Base-by-base conservation (phyloP, 2,329 filamentous ascomycete species). In the Mycogone perniciosa region DNA sequence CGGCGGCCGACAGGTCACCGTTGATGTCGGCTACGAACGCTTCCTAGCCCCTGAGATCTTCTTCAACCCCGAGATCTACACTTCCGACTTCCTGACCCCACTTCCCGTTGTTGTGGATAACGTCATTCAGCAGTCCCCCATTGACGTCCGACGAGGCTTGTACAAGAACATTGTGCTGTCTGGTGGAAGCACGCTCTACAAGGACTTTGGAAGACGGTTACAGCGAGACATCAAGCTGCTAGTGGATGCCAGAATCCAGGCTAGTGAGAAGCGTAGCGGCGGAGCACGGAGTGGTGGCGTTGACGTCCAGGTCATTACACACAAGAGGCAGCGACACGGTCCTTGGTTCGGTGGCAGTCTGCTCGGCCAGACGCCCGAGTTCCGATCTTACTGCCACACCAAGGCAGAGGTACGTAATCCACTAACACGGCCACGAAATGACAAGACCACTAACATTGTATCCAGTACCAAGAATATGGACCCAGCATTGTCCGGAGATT, bases 101-200 rank as follows among this genome's bases (percentile, higher is more conserved):
- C 81, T 99, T 7, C 93, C 93, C 27, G 88, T 82, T 46, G 93
- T 99, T 46, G 95, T 99, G 55, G 93, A 99, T 66, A 87, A 86
- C 51, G 93, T 97, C 57, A 99, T 99, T 62, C 93, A 99, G 72
- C 92, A 90, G 51, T 96, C 92, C 33, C 93, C 93, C 39, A 99
- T 99, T 62, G 93, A 99, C 66, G 95, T 99, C 42, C 87, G 93
- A 64, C 84, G 93, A 72, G 93, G 93, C 39, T 79, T 99, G 35
- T 99, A 99, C 82, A 99, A 99, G 83, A 99, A 99, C 74, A 99
- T 99, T 72, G 93, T 99, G 34, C 79, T 99, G 35, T 97, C 92
- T 4, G 93, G 93, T 67, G 93, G 93, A 62, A 96, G 91, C 60
- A 99, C 93, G 26, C 76, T 99, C 55, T 99, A 97, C 81, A 96